Evolutionary conservation across 345 rosid genomes (phyloP), one percentile per base, ranked within the genome.

Genomic region (Lepidium sativum): DNA sequence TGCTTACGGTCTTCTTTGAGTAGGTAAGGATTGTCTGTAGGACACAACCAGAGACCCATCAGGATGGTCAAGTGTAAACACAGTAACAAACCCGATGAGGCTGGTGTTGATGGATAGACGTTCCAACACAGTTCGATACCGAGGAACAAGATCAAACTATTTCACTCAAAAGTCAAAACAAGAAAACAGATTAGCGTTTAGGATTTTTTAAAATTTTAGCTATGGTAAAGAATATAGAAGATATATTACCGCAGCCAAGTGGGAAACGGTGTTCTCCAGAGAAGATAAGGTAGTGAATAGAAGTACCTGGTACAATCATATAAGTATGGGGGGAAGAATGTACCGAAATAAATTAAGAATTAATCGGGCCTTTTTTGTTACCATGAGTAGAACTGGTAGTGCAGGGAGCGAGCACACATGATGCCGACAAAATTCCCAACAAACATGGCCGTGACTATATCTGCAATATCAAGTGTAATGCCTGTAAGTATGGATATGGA

Each of bases 301-400:
- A 94, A 88, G 80, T 94, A 94, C 96, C 98, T 87, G 79, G 54
- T 68, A 27, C 18, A 15, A 54, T 66, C 54, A 67, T 44, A 11
- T n/a, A 9, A 54, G 63, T 53, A 60, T 6, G 18, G 45, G 45
- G 65, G 35, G 6, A 42, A 4, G 8, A 54, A 34, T 65, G 49
- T 32, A 34, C 14, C 38, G 13, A 3, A 37, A 27, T 27, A 27
- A 27, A 35, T 4, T 9, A 14, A 16, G 23, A 50, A 15, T n/a
- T 6, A 23, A 42, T 6, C 1, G 0, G 6, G 27, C 14, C 23
- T 37, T 34, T 58, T 40, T 15, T 35, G 79, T 60, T 77, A 92
- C 99, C 99, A 94, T 20, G 97, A 88, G 74, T 94, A 94, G 75
- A 94, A 94, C 74, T 94, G 96, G 75, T 90, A 94, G 72, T 94